phyloP scores from a whole-genome alignment of 176 grass and related monocot genomes.

The Hsuehochloa calcarea region DNA sequence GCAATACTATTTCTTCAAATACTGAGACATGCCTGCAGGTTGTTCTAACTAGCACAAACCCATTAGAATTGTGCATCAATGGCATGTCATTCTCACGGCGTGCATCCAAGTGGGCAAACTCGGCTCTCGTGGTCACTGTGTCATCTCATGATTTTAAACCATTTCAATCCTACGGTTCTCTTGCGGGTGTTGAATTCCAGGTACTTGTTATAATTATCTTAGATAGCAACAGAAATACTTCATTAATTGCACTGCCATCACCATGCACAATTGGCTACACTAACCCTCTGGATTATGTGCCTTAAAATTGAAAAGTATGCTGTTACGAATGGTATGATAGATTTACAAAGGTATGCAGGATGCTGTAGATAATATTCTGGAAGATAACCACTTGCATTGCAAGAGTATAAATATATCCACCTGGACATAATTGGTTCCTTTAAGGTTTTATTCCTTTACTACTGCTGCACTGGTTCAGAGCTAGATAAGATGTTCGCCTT shows the following conservation, averaged over 20 bases:
- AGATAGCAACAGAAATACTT: constrained; percentile 16
- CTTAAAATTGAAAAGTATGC: not conserved
- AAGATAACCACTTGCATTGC: not conserved
- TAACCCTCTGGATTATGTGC: constrained; percentile 9
- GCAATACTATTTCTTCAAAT: constrained; percentile 13
- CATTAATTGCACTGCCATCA: constrained; percentile 20
- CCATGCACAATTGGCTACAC: not conserved
- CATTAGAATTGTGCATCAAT: constrained; percentile 91
- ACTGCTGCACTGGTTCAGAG: not conserved
- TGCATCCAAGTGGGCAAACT: constrained; percentile 95
- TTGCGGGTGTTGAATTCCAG: constrained; percentile 97
- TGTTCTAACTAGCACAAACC: constrained; percentile 92
- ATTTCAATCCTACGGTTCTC: constrained; percentile 65
- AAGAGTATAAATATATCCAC: not conserved
- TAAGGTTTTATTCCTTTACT: not conserved
- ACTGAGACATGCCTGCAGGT: constrained; percentile 55
- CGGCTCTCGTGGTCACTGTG: constrained; percentile 86
- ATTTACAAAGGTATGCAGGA: not conserved
- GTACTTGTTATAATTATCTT: constrained; percentile 38
- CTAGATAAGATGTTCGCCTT: not conserved
- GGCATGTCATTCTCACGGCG: constrained; percentile 96
- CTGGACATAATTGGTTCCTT: not conserved
- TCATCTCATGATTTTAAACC: constrained; percentile 73
- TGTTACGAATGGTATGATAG: not conserved
- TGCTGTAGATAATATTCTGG: not conserved